These are phyloP conservation scores for Ajuga chamaepitys DNA, from an alignment of 257 asterid species.

Conservation along the genomic window DNA sequence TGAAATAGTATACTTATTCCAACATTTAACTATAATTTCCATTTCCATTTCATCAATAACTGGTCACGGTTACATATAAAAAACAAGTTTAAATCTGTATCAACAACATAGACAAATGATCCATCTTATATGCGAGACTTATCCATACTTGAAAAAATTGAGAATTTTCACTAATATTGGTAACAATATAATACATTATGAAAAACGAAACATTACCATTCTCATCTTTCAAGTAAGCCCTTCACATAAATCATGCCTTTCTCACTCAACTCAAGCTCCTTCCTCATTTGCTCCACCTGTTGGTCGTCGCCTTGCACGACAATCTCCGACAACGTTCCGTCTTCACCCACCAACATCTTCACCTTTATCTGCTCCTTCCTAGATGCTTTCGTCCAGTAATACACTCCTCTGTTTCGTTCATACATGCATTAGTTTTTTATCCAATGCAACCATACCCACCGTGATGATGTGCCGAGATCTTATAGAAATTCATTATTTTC, in stretches of 20 bases:
- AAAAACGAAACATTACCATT: background rate
- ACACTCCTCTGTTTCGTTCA: slow-evolving; percentile 56
- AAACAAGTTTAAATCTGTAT: too few relatives aligned
- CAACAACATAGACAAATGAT: too few relatives aligned
- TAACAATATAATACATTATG: slow-evolving; percentile 1
- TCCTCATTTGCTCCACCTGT: slow-evolving; percentile 82
- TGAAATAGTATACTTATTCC: too few relatives aligned
- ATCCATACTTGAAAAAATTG: background rate
- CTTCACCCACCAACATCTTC: slow-evolving; percentile 55
- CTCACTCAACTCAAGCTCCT: slow-evolving; percentile 78
- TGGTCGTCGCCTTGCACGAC: slow-evolving; percentile 85
- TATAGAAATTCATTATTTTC: background rate
- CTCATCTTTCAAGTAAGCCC: slow-evolving; percentile 78
- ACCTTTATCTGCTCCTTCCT: slow-evolving; percentile 94
- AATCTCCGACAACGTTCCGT: slow-evolving; percentile 66
- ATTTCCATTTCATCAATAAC: too few relatives aligned
- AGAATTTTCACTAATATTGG: background rate
- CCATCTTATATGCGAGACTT: background rate
- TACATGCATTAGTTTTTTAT: background rate
- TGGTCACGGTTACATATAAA: too few relatives aligned
- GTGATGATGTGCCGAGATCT: background rate
- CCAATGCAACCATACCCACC: background rate
- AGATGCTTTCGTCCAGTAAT: slow-evolving; percentile 89
- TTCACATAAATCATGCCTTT: slow-evolving; percentile 91
- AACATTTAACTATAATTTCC: too few relatives aligned